Evolutionary conservation across 108 stramenopile genomes (phyloP).

Genomic region (Skeletonema marinoi): DNA sequence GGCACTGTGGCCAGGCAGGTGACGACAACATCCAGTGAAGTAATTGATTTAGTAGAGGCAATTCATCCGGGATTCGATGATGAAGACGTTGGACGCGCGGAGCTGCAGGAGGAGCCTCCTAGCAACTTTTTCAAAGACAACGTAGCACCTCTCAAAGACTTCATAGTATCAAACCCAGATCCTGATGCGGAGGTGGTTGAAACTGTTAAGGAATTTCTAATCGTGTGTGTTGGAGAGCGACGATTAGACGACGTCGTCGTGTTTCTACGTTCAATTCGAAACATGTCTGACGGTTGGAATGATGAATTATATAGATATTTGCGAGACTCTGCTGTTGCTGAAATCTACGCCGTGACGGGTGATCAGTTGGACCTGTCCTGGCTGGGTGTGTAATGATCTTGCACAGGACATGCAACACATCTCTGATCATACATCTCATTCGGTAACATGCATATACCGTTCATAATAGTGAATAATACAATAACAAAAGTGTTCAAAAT

Average conservation of each 20-base stretch:
- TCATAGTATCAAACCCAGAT: constrained; percentile 52
- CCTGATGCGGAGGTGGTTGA: constrained; percentile 27
- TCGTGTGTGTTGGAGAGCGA: constrained; percentile 47
- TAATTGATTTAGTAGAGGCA: constrained; percentile 3
- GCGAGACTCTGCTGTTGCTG: constrained; percentile 12
- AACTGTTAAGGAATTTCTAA: constrained; percentile 53
- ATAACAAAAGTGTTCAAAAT: not conserved
- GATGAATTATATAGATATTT: constrained; percentile 11
- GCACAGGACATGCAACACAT: not conserved
- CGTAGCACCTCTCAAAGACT: constrained; percentile 58
- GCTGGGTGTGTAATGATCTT: constrained; percentile 14
- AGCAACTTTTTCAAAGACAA: constrained; percentile 56
- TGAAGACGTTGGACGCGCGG: not conserved
- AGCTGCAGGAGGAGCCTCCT: not conserved
- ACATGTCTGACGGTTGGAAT: constrained; percentile 57
- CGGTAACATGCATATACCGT: not conserved
- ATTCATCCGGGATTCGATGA: not conserved
- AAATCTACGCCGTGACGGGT: constrained; percentile 22
- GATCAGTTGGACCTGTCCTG: constrained; percentile 8
- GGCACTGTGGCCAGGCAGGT: not conserved
- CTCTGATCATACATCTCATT: too few relatives aligned
- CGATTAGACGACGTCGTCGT: constrained; percentile 50
- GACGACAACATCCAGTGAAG: not conserved
- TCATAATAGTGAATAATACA: not conserved
- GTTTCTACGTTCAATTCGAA: constrained; percentile 58